Percentiles rank a stretch among this genome's conserved stretches.
Evolutionary conservation across 2,329 filamentous ascomycete species (phyloP).

Genomic region (Colletotrichum sp.): DNA sequence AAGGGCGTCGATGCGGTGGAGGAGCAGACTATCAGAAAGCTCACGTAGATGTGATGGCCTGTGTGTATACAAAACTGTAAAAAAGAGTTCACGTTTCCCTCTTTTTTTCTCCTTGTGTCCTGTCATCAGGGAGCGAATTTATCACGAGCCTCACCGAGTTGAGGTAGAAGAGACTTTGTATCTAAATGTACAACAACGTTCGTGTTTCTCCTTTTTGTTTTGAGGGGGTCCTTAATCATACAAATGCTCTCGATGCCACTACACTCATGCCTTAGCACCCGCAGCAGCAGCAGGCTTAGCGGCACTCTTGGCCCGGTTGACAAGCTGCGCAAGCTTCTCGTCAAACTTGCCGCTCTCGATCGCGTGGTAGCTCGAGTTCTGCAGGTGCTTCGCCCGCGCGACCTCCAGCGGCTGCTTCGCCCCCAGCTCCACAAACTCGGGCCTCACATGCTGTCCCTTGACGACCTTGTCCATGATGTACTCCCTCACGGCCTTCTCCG

Average conservation of each 20-base stretch:
- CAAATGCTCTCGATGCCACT: neutral
- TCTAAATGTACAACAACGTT: conserved; percentile 15
- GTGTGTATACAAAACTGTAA: neutral
- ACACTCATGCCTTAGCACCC: conserved; percentile 24
- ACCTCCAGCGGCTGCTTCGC: conserved; percentile 33
- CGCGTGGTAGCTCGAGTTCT: conserved; percentile 39
- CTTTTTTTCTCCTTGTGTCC: neutral
- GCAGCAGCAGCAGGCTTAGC: conserved; percentile 16
- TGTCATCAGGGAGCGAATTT: neutral
- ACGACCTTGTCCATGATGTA: conserved; percentile 37
- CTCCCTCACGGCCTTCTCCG: conserved; percentile 37
- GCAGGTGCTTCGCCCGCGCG: conserved; percentile 40
- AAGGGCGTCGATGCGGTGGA: conserved; percentile 54
- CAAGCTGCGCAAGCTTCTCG: conserved; percentile 40
- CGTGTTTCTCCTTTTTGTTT: neutral
- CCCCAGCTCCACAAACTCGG: conserved; percentile 29
- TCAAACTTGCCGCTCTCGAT: conserved; percentile 41
- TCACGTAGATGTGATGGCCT: conserved; percentile 29
- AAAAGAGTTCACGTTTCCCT: neutral
- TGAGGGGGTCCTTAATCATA: conserved; percentile 6
- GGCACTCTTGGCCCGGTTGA: conserved; percentile 25
- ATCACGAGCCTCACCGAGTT: neutral
- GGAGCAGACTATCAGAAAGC: conserved; percentile 50
- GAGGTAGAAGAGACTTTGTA: conserved; percentile 10
- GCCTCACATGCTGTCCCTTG: conserved; percentile 40